A percentile compares a stretch with the other conserved stretches of the same genome.
These are phyloP conservation scores for Inosperma sp. DNA, from an alignment of 768 basidiomycete species.

Conservation along the genomic window DNA sequence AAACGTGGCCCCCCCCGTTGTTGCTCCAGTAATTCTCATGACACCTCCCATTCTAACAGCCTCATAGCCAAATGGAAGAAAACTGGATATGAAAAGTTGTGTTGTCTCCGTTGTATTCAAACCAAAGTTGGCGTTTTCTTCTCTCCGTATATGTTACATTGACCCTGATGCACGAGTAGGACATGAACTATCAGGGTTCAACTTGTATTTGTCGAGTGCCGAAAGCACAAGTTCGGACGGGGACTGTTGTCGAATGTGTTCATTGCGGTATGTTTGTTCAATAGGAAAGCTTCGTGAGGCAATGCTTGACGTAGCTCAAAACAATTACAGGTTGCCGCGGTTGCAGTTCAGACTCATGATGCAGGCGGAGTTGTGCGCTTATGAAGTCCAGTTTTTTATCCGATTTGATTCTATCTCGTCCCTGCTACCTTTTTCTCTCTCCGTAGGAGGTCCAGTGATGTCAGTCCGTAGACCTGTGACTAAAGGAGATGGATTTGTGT, in stretches of 20 bases:
- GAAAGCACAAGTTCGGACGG: slow-evolving; percentile 84
- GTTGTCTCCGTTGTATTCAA: slow-evolving; percentile 95
- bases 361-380: neutral
- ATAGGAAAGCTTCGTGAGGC: slow-evolving; percentile 1
- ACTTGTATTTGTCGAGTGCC: slow-evolving; percentile 98
- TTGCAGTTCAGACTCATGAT: slow-evolving; percentile 76
- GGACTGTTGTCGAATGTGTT: slow-evolving; percentile 92
- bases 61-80: slow-evolving; percentile 99
- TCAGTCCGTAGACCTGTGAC: too few species aligned
- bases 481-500: too few species aligned
- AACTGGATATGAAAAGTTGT: slow-evolving; percentile 95
- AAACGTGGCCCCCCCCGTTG: slow-evolving; percentile 3
- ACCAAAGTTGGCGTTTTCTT: slow-evolving; percentile 54
- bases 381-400: too few species aligned
- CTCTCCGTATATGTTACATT: neutral
- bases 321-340: slow-evolving; percentile 69
- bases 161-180: slow-evolving; percentile 41
- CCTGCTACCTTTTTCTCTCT: too few species aligned
- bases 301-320: slow-evolving; percentile 8
- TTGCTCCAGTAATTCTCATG: slow-evolving; percentile 6
- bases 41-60: slow-evolving; percentile 38
- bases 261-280: slow-evolving; percentile 76
- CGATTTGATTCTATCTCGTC: neutral
- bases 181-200: slow-evolving; percentile 99
- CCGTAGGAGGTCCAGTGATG: too few species aligned